These are phyloP conservation scores for Cutaneotrichosporon spelunceum DNA, from an alignment of 1,284 basidiomycete species.

Conservation along the genomic window DNA sequence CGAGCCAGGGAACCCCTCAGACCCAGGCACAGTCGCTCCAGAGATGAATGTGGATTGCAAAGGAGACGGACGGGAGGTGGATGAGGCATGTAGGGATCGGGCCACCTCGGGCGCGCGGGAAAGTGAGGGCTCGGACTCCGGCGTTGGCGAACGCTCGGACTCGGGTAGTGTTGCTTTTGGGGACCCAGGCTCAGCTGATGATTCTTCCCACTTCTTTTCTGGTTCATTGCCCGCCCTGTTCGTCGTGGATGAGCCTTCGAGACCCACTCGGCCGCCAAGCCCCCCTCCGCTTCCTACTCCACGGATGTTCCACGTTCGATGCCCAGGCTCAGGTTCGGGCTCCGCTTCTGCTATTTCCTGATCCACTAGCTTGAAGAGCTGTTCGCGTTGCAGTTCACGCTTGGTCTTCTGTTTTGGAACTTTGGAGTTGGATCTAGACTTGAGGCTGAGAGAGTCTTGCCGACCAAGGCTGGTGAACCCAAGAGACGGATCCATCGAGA, in stretches of 20 bases:
- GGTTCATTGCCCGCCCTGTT: background rate
- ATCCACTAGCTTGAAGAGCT: conserved; percentile 45
- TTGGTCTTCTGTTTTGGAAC: conserved; percentile 38
- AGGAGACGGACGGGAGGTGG: background rate
- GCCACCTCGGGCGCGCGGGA: conserved; percentile 1
- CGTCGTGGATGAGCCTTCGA: background rate
- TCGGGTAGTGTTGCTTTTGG: background rate
- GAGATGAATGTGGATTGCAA: background rate
- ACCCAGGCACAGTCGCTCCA: background rate
- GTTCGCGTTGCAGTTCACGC: conserved; percentile 48
- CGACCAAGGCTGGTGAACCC: conserved; percentile 45
- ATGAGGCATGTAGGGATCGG: background rate
- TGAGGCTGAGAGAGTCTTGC: conserved; percentile 31
- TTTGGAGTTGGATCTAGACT: background rate
- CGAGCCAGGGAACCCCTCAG: background rate
- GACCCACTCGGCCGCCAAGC: background rate
- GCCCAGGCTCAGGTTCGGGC: conserved; percentile 2
- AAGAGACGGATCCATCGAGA: background rate
- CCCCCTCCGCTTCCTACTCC: conserved; percentile 28
- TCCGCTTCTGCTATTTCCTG: conserved; percentile 36
- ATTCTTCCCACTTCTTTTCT: conserved; percentile 1
- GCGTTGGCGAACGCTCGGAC: background rate
- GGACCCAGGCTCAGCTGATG: background rate
- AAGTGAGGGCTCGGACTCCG: background rate
- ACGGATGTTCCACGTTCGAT: conserved; percentile 26